Evolutionary conservation across 1,139 yeast genomes (phyloP), one percentile per base, ranked within the genome.

Genomic region (Chernovozyma aurita): DNA sequence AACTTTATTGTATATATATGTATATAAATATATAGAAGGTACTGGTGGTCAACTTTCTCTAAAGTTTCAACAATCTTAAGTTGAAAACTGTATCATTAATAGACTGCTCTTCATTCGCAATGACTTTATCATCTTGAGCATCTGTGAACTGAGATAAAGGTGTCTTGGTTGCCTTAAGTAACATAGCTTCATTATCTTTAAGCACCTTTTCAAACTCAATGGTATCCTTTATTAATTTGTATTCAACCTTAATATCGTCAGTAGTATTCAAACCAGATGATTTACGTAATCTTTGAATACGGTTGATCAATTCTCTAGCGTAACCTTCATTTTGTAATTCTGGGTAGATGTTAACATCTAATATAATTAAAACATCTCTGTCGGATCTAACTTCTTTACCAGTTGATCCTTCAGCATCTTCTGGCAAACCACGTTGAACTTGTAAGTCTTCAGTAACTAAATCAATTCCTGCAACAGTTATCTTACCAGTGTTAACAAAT

Each of bases 241-340:
- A 86, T 64, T 90, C 88, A 45, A 94, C 95, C 48, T 77, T 67
- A 36, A 94, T 94, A 51, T 94, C 98, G 57, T 94, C 98, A 31
- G 97, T 90, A 42, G 95, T 90, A 54, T 85, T 86, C 55, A 94
- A 73, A 29, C 96, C 96, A 45, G 87, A 90, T 75, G 90, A 88
- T 81, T 94, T 94, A 67, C 99, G 85, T 60, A 90, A 78, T 64
- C 96, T 85, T 73, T 94, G 99, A 49, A 94, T 88, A 66, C 98
- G 88, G 76, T 94, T 94, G 55, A 92, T 77, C 57, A 94, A 75
- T 63, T 94, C 98, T 70, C 99, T 86, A 6, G 96, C 96, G 52
- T 85, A 73, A 60, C 97, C 97, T 69, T 92, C 97, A 36, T 85
- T 80, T 67, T 84, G 84, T 59, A 90, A 74, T 51, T 90, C 96